Evolutionary conservation across 1,284 basidiomycete genomes (phyloP).

Genomic region (Microbotryum intermedium): DNA sequence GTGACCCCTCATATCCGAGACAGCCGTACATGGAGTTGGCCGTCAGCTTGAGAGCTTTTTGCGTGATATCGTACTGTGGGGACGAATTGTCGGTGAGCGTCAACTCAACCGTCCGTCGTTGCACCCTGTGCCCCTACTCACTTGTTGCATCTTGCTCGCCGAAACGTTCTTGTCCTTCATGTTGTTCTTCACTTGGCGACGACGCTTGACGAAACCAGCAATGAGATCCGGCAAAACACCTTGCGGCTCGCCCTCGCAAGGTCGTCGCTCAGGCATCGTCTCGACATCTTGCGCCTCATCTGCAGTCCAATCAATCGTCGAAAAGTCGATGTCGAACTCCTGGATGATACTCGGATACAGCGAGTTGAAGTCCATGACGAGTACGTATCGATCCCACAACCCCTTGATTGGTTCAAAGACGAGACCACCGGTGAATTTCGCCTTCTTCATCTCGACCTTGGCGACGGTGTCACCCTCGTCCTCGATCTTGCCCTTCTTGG

Average conservation of each 20-base stretch:
- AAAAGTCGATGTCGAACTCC: constrained; percentile 99
- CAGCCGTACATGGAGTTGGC: constrained; percentile 99
- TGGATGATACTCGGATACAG: constrained; percentile 99
- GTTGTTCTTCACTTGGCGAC: constrained; percentile 81
- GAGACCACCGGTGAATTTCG: constrained; percentile 97
- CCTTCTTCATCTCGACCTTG: constrained; percentile 63
- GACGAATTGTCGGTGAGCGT: neutral
- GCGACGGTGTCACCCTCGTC: constrained; percentile 53
- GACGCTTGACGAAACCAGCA: constrained; percentile 81
- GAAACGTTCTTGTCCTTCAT: constrained; percentile 85
- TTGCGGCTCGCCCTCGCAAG: constrained; percentile 55
- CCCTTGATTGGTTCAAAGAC: constrained; percentile 96
- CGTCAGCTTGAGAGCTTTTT: constrained; percentile 92
- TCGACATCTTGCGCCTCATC: constrained; percentile 65
- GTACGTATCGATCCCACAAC: constrained; percentile 91
- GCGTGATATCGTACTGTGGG: constrained; percentile 83
- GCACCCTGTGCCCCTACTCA: constrained; percentile 37
- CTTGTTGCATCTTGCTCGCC: constrained; percentile 74
- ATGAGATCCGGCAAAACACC: constrained; percentile 94
- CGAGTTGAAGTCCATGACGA: constrained; percentile 99
- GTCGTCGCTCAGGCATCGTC: constrained; percentile 80
- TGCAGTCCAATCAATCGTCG: constrained; percentile 68
- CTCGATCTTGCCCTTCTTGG: constrained; percentile 40
- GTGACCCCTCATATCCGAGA: constrained; percentile 92
- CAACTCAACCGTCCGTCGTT: neutral